Evolutionary conservation across 2,329 filamentous ascomycete species (phyloP).

Genomic region (Pyricularia grisea): DNA sequence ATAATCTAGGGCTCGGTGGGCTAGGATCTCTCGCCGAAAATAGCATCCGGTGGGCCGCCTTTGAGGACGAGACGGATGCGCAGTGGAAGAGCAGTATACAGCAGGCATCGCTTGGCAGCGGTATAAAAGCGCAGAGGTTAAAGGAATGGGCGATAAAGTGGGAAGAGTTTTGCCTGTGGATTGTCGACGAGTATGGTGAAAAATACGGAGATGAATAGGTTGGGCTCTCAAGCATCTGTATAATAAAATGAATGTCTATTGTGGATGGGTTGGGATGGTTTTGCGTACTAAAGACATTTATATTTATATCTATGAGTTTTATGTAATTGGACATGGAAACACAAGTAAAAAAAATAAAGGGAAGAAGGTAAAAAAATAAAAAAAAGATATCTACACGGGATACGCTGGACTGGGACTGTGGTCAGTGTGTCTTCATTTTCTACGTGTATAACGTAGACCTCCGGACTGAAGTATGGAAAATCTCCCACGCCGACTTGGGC

Average conservation of each 20-base stretch:
- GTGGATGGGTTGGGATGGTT: neutral
- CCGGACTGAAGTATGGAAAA: no score
- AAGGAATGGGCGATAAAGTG: conserved; percentile 73
- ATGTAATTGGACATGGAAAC: no score
- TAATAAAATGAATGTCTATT: neutral
- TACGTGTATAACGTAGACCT: no score
- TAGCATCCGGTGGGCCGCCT: conserved; percentile 80
- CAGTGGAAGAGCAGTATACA: conserved; percentile 67
- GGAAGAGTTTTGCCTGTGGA: conserved; percentile 86
- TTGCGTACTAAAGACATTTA: neutral
- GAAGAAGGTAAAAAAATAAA: no score
- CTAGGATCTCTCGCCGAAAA: conserved; percentile 85
- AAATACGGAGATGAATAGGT: conserved; percentile 42
- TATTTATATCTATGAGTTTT: neutral
- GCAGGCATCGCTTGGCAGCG: conserved; percentile 61
- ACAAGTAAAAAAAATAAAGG: no score
- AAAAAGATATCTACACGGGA: no score
- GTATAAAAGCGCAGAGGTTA: conserved; percentile 62
- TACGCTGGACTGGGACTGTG: no score
- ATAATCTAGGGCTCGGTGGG: conserved; percentile 81
- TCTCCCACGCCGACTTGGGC: no score
- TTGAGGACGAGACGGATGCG: conserved; percentile 65
- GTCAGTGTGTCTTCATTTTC: no score
- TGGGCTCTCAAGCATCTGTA: neutral
- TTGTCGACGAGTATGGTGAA: conserved; percentile 65